Base-by-base conservation (phyloP, 306 rosid species). In the Trichosanthes truncata region DNA sequence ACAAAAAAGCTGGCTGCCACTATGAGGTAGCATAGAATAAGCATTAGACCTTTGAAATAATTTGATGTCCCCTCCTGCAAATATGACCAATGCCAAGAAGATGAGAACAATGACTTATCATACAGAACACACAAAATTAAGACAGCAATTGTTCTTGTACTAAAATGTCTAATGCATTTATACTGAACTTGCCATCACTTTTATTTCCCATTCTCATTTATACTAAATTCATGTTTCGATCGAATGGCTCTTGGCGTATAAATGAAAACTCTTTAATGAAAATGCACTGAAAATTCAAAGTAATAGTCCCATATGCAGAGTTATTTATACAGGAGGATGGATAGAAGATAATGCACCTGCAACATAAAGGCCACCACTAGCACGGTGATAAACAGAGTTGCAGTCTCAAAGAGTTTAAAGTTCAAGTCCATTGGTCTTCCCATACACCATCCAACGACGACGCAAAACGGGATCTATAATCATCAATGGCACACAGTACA, bases 21-120 rank as follows among this genome's bases (percentile, higher is more conserved):
- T 26, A 93, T 93, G 60, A 93, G 97, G 84, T 93, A 93, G 89
- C 98, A 90, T 29, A 93, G 88, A 67, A 93, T 87, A 80, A 93
- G 97, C 98, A 93, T 93, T 90, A 93, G 84, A 74, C 98, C 98
- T 80, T 93, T 93, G 76, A 93, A 93, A 82, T 93, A 91, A 86
- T 89, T 91, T 71, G 98, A 93, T 23, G 96, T 88, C 80, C 98
- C 98, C 85, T 93, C 97, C 98, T 93, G 88, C 83, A 87, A 71
- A 25, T 29, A 71, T 67, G 62, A 80, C 40, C 62, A 83, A 77
- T 63, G 53, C 23, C 14, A 4, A 45, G 55, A 15, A 73, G 60
- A 25, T 71, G 38, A 71, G 76, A 71, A 45, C 21, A 43, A 14
- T 67, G 52, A 36, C 51, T 38, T 36, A 25, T 21, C 29, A 38